Conservation (phyloP, 2,329 filamentous ascomycete genomes). For the Fusarium sp. region DNA sequence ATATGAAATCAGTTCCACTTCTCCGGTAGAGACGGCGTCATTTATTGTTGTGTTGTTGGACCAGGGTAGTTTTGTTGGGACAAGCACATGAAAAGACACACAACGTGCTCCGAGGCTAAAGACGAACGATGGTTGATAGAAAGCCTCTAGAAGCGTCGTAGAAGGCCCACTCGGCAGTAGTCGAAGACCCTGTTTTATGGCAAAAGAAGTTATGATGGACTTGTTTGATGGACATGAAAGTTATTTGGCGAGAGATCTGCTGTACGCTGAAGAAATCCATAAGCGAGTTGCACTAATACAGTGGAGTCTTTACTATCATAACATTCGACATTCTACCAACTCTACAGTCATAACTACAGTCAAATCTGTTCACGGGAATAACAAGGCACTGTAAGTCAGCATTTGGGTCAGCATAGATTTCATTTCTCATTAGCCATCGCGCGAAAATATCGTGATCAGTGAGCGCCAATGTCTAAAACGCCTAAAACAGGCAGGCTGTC, state of each 20-base stretch:
- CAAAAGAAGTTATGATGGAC: neutral
- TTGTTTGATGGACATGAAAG: slow-evolving; percentile 6
- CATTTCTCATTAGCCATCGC: slow-evolving; percentile 46
- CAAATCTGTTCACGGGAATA: neutral
- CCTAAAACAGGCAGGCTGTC: slow-evolving; percentile 34
- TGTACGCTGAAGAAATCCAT: slow-evolving; percentile 12
- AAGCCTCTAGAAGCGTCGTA: slow-evolving; percentile 23
- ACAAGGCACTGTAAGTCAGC: slow-evolving; percentile 18
- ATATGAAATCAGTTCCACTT: slow-evolving; percentile 33
- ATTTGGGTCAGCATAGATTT: slow-evolving; percentile 44
- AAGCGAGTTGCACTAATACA: slow-evolving; percentile 30
- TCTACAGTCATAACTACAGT: neutral
- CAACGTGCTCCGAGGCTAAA: slow-evolving; percentile 44
- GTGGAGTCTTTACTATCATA: slow-evolving; percentile 19
- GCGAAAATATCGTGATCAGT: slow-evolving; percentile 38
- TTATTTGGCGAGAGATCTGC: neutral
- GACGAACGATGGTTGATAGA: neutral
- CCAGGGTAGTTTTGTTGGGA: slow-evolving; percentile 49
- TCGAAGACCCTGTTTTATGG: slow-evolving; percentile 21
- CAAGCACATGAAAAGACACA: slow-evolving; percentile 47
- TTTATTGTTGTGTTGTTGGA: slow-evolving; percentile 40
- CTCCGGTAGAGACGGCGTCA: slow-evolving; percentile 21
- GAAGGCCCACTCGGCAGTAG: slow-evolving; percentile 35
- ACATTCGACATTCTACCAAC: neutral
- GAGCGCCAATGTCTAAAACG: slow-evolving; percentile 35